A percentile compares a stretch with the other conserved stretches of the same genome.
Conservation (phyloP, 2,329 filamentous ascomycete species). For the Trichoderma brevicompactum region DNA sequence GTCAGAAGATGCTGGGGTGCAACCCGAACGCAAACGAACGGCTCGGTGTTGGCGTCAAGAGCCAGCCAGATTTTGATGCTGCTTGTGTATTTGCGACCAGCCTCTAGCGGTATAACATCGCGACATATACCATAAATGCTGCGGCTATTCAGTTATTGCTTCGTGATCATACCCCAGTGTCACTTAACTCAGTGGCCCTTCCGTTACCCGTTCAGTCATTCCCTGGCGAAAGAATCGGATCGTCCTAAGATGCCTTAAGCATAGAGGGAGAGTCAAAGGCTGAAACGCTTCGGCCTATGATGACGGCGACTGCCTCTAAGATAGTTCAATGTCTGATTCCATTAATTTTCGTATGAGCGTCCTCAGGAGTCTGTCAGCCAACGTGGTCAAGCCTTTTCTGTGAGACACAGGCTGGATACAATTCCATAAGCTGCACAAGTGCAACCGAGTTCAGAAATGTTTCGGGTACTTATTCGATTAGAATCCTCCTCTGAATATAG, state of each 20-base stretch:
- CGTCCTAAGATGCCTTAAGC: neutral
- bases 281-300: neutral
- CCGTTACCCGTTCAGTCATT: constrained; percentile 1
- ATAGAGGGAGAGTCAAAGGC: neutral
- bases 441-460: constrained; percentile 37
- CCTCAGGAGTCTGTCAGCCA: constrained; percentile 31
- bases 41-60: constrained; percentile 23
- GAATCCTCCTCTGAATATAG: constrained; percentile 32
- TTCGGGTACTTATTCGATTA: constrained; percentile 41
- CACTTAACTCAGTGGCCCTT: constrained; percentile 5
- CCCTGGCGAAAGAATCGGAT: neutral
- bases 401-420: constrained; percentile 34
- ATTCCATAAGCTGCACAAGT: constrained; percentile 34
- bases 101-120: constrained; percentile 27
- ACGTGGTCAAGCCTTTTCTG: constrained; percentile 23
- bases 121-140: constrained; percentile 24
- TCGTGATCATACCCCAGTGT: neutral
- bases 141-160: neutral
- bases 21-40: constrained; percentile 17
- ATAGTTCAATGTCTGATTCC: neutral
- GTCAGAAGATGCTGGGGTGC: constrained; percentile 1
- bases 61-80: constrained; percentile 18
- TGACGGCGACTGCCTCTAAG: neutral
- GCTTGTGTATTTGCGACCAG: constrained; percentile 11
- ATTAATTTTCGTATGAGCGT: constrained; percentile 32